These are phyloP conservation scores for Metschnikowia rubicola DNA, from an alignment of 805 yeast genomes.

Conservation along the genomic window DNA sequence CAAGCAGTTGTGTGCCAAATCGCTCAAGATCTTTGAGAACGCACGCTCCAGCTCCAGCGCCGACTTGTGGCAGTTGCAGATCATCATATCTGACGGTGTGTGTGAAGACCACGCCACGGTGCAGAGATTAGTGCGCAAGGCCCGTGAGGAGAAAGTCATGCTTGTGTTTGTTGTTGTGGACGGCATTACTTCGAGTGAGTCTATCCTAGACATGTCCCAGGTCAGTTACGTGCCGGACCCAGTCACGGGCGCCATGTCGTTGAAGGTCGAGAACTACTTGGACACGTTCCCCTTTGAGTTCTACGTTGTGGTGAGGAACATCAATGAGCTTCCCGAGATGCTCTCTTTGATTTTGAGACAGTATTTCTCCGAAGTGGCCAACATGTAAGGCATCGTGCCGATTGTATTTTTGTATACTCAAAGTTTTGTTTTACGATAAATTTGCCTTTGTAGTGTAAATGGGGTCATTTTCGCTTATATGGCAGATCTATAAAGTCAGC, in stretches of 20 bases:
- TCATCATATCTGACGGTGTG: constrained; percentile 92
- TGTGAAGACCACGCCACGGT: constrained; percentile 91
- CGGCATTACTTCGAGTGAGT: constrained; percentile 78
- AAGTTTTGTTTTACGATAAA: background rate
- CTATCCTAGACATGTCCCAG: constrained; percentile 92
- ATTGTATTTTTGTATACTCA: background rate
- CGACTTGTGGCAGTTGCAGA: constrained; percentile 91
- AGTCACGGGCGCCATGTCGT: constrained; percentile 60
- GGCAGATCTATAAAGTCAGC: too few relatives aligned
- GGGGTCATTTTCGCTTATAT: too few relatives aligned
- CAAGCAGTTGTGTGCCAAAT: constrained; percentile 62
- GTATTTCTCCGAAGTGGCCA: constrained; percentile 68
- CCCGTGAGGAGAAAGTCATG: constrained; percentile 90
- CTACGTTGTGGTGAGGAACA: constrained; percentile 88
- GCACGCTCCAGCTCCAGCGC: constrained; percentile 43
- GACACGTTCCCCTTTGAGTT: constrained; percentile 96
- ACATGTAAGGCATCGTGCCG: constrained; percentile 10
- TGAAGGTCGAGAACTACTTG: constrained; percentile 79
- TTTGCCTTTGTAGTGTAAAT: background rate
- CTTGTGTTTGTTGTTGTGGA: constrained; percentile 91
- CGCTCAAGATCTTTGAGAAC: constrained; percentile 69
- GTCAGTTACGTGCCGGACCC: constrained; percentile 73
- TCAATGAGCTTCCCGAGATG: constrained; percentile 88
- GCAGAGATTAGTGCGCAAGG: constrained; percentile 80
- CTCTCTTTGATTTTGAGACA: constrained; percentile 85